These are phyloP conservation scores for Fusarium fracticaudum DNA, from an alignment of 2,329 filamentous ascomycete species.

Conservation along the genomic window DNA sequence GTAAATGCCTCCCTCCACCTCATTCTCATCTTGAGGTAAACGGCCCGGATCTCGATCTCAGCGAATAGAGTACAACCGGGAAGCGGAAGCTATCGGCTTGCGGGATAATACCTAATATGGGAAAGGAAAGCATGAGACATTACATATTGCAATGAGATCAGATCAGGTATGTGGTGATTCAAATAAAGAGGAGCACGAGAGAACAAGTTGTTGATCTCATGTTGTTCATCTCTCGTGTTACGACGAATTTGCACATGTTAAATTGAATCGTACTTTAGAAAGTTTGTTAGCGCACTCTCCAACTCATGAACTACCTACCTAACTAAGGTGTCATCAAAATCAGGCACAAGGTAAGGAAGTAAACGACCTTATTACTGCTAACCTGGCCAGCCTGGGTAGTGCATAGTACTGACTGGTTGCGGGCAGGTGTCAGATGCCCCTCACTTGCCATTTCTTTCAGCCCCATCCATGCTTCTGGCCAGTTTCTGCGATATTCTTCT, in stretches of 20 bases:
- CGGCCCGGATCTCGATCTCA: conserved; percentile 31
- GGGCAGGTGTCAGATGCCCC: conserved; percentile 21
- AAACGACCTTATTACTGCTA: background rate
- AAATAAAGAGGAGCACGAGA: background rate
- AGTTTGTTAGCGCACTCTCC: conserved; percentile 1
- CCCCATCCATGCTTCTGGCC: conserved; percentile 18
- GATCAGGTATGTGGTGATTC: background rate
- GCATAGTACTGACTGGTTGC: conserved; percentile 8
- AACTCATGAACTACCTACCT: background rate
- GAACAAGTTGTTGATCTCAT: background rate
- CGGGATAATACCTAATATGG: conserved; percentile 21
- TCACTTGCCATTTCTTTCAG: conserved; percentile 23
- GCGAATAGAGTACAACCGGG: conserved; percentile 9
- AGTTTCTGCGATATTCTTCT: conserved; percentile 20
- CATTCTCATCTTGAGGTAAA: conserved; percentile 23
- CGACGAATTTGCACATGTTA: conserved; percentile 5
- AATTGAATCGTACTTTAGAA: background rate
- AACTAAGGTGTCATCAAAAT: conserved; percentile 18
- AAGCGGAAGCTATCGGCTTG: conserved; percentile 31
- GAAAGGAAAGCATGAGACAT: conserved; percentile 5
- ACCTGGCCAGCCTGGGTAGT: background rate
- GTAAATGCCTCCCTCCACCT: conserved; percentile 23
- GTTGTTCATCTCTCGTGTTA: background rate
- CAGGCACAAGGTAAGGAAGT: conserved; percentile 7
- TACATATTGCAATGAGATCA: background rate